Conservation (phyloP, 2,329 filamentous ascomycete genomes). For the Aplosporella prunicola region DNA sequence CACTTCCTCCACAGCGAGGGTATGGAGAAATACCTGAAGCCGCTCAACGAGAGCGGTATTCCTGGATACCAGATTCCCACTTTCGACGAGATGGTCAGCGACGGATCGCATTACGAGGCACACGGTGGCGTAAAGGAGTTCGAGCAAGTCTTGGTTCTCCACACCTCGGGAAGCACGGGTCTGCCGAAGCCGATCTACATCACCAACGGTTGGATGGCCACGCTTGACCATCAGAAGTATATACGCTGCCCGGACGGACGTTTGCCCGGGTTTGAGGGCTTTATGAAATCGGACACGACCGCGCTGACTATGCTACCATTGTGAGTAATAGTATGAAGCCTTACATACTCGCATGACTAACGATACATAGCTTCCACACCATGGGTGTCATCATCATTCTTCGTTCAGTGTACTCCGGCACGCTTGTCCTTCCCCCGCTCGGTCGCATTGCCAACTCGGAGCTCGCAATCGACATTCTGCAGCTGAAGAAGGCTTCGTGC, state of each 20-base stretch:
- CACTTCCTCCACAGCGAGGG: constrained; percentile 9
- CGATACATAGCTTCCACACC: constrained; percentile 14
- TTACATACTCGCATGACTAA: no score
- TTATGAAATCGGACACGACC: constrained; percentile 2
- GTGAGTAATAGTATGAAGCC: no score
- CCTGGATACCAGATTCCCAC: neutral
- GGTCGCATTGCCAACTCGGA: constrained; percentile 9
- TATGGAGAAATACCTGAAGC: constrained; percentile 2
- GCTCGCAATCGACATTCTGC: constrained; percentile 13
- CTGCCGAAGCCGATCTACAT: constrained; percentile 23
- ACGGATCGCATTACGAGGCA: neutral
- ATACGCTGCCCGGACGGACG: constrained; percentile 12
- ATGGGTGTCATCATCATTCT: constrained; percentile 12
- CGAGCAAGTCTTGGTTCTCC: constrained; percentile 21
- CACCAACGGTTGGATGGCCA: constrained; percentile 13
- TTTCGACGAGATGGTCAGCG: constrained; percentile 1
- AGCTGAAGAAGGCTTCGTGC: constrained; percentile 13
- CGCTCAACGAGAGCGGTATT: neutral
- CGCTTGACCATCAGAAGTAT: constrained; percentile 14
- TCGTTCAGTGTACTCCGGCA: constrained; percentile 11
- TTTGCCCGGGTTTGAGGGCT: constrained; percentile 8
- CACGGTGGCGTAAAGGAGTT: neutral
- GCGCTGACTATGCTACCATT: constrained; percentile 11
- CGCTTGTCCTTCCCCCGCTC: constrained; percentile 9
- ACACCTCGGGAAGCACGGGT: constrained; percentile 29